These are phyloP conservation scores for Zymoseptoria brevis DNA, from an alignment of 2,329 filamentous ascomycete genomes.

Conservation along the genomic window DNA sequence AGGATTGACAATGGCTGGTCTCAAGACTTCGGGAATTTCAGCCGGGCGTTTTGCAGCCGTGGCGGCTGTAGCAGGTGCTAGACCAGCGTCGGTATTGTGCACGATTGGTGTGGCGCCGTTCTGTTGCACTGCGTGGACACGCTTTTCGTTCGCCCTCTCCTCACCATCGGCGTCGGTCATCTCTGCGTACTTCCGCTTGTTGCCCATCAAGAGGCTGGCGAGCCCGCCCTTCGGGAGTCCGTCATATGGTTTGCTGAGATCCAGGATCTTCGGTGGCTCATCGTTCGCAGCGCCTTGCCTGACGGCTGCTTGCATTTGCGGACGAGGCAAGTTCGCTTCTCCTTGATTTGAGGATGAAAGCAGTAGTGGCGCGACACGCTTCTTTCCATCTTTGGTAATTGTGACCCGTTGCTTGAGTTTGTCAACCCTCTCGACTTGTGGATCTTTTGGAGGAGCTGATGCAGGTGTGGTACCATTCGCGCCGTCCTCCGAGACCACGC, in stretches of 20 bases:
- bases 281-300: constrained; percentile 43
- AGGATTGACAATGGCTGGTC: constrained; percentile 80
- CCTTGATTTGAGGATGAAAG: constrained; percentile 78
- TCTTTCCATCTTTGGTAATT: constrained; percentile 93
- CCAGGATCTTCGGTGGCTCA: constrained; percentile 56
- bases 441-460: constrained; percentile 38
- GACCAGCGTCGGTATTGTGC: constrained; percentile 66
- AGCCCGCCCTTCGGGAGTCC: constrained; percentile 85
- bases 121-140: constrained; percentile 51
- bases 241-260: constrained; percentile 89
- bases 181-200: constrained; percentile 74
- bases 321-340: constrained; percentile 80
- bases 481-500: constrained; percentile 14
- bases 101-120: constrained; percentile 64
- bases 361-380: constrained; percentile 83
- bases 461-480: constrained; percentile 39
- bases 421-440: constrained; percentile 53
- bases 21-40: constrained; percentile 68
- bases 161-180: constrained; percentile 72
- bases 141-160: constrained; percentile 54
- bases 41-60: constrained; percentile 37
- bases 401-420: constrained; percentile 85
- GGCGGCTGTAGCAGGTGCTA: constrained; percentile 64
- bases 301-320: constrained; percentile 73
- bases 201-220: constrained; percentile 76